A percentile compares a stretch with the other conserved stretches of the same genome.
These are phyloP conservation scores for Globisporangium carolinianum DNA, from an alignment of 352 stramenopile genomes.

Conservation along the genomic window DNA sequence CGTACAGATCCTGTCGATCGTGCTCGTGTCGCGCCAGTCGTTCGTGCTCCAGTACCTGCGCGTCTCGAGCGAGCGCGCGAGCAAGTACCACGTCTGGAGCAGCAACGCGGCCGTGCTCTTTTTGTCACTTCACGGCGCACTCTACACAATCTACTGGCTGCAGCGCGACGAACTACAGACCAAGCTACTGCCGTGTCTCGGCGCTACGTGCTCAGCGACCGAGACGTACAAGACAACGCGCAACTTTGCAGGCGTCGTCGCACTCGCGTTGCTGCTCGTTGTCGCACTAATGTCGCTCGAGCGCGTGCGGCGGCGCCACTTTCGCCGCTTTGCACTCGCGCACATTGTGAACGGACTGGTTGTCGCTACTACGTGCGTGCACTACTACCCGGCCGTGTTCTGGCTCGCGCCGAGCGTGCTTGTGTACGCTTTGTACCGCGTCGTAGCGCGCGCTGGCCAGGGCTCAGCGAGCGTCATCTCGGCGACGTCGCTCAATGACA, in stretches of 20 bases:
- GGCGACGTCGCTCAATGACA: constrained; percentile 26
- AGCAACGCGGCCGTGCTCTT: constrained; percentile 42
- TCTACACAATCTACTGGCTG: constrained; percentile 54
- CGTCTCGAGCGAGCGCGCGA: constrained; percentile 48
- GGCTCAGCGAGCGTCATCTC: constrained; percentile 37
- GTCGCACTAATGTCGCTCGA: constrained; percentile 44
- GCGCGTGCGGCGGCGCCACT: constrained; percentile 38
- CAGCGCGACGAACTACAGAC: constrained; percentile 36
- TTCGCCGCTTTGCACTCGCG: constrained; percentile 44
- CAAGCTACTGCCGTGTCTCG: constrained; percentile 47
- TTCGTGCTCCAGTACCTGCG: constrained; percentile 56
- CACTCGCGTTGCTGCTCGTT: constrained; percentile 30
- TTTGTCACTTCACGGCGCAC: constrained; percentile 38
- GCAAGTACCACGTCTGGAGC: constrained; percentile 54
- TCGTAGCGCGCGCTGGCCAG: constrained; percentile 35
- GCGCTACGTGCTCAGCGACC: constrained; percentile 23
- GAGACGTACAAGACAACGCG: constrained; percentile 42
- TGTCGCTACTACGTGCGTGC: constrained; percentile 39
- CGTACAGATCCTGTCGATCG: constrained; percentile 36
- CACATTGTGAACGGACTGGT: constrained; percentile 48
- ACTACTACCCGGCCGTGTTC: constrained; percentile 59
- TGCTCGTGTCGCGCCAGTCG: constrained; percentile 53
- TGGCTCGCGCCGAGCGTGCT: constrained; percentile 52
- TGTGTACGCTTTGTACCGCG: constrained; percentile 55
- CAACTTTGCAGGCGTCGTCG: constrained; percentile 59